Conservation (phyloP, 1,139 yeast genomes). For the Candida tunisiensis region DNA sequence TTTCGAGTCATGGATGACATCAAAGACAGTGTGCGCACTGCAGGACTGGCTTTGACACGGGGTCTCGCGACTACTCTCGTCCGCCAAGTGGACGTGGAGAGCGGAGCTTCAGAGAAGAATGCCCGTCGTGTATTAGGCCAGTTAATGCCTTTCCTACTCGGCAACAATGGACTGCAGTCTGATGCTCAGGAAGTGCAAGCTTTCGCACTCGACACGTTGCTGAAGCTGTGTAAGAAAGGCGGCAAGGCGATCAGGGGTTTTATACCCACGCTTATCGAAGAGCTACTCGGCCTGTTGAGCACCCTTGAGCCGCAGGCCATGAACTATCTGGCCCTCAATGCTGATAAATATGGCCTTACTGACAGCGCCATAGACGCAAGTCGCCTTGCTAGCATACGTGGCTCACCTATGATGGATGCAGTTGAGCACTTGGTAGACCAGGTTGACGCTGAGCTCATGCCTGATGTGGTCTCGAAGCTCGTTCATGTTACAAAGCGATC, state of each 20-base stretch:
- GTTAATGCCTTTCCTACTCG: slow-evolving; percentile 66
- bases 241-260: slow-evolving; percentile 48
- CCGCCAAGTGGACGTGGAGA: slow-evolving; percentile 30
- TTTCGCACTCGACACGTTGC: slow-evolving; percentile 59
- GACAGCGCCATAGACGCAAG: slow-evolving; percentile 61
- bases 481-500: slow-evolving; percentile 39
- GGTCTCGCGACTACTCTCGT: slow-evolving; percentile 49
- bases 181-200: slow-evolving; percentile 75
- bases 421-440: slow-evolving; percentile 52
- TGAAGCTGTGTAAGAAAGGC: slow-evolving; percentile 49
- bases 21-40: slow-evolving; percentile 80
- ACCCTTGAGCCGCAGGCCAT: slow-evolving; percentile 84
- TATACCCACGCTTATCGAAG: slow-evolving; percentile 52
- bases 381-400: slow-evolving; percentile 55
- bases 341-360: slow-evolving; percentile 69
- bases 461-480: slow-evolving; percentile 31
- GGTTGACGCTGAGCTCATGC: slow-evolving; percentile 23
- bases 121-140: slow-evolving; percentile 38
- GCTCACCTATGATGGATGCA: slow-evolving; percentile 83
- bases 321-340: slow-evolving; percentile 74
- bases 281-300: slow-evolving; percentile 58
- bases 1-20: slow-evolving; percentile 89
- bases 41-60: slow-evolving; percentile 56
- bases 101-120: slow-evolving; percentile 24
- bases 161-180: slow-evolving; percentile 62